Percentiles rank a stretch among this genome's conserved stretches.
phyloP scores from a whole-genome alignment of 2,329 filamentous ascomycete species.

The Aspergillus floridensis region DNA sequence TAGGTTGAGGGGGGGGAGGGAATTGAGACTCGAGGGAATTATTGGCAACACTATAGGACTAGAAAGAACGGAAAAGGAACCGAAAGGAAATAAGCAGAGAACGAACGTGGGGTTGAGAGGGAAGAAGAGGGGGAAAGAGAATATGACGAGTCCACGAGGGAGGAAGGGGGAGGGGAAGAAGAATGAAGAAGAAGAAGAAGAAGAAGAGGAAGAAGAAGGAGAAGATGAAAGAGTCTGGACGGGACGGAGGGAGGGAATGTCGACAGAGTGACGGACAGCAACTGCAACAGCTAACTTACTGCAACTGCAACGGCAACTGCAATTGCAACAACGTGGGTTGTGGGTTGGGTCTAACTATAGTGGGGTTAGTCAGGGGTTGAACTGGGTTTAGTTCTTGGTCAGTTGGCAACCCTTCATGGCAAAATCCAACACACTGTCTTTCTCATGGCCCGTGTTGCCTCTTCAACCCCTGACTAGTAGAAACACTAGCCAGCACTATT shows the following conservation, averaged over 20 bases:
- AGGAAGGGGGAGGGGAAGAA: neutral
- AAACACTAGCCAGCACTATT: neutral
- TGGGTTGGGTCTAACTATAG: slow-evolving; percentile 1
- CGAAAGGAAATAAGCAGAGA: neutral
- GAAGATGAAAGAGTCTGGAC: neutral
- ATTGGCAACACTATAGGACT: neutral
- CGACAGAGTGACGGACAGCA: neutral
- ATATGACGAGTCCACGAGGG: slow-evolving; percentile 4
- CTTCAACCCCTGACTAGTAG: neutral
- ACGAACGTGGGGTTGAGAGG: neutral
- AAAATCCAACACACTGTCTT: neutral
- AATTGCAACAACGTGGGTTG: slow-evolving; percentile 11
- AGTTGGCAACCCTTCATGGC: neutral
- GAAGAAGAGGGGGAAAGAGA: slow-evolving; percentile 6
- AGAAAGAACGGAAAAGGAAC: neutral
- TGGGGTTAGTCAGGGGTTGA: slow-evolving; percentile 18
- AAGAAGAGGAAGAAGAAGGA: neutral
- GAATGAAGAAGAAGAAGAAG: slow-evolving; percentile 1
- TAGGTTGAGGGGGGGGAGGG: neutral
- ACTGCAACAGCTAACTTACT: no score
- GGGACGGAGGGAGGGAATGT: neutral
- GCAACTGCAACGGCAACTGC: neutral
- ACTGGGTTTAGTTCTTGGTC: neutral
- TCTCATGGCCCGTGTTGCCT: neutral
- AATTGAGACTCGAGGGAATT: neutral